Evolutionary conservation across 495 filamentous ascomycete genomes (phyloP), one percentile per base, ranked within the genome.

Genomic region (Aspergillus mulundensis): DNA sequence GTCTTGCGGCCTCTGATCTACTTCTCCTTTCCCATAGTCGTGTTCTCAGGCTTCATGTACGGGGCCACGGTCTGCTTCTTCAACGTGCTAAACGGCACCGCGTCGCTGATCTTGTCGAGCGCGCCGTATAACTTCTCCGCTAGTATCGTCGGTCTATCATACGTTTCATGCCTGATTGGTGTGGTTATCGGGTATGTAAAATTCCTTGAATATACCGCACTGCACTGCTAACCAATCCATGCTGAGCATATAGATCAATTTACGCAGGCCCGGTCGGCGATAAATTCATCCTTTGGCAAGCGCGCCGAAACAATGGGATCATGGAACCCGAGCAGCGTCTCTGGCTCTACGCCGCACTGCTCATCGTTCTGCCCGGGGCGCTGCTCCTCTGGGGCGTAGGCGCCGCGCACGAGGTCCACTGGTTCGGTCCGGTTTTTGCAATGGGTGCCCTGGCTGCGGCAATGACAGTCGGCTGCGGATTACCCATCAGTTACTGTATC

Each of bases 361-460:
- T 83, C 0, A 19, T 87, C 21, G 64, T 82, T 7, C 72, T 85
- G 6, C 84, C 84, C 0, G 67, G 32, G 12, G 65, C 0, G 80
- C 80, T 4, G 65, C 85, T 87, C 8, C 75, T 87, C 0, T 88
- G 83, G 82, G 84, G 85, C 14, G 82, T 87, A 5, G 84, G 85
- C 7, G 82, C 83, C 4, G 81, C 82, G 0, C 79, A 82, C 50
- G 59, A 73, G 7, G 67, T 85, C 3, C 81, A 83, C 51, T 84
- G 82, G 81, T 82, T 84, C 52, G 84, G 83, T 5, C 68, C 83
- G 3, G 70, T 85, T 1, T 75, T 87, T 32, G 83, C 82, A 1
- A 85, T 84, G 81, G 77, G 79, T 50, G 61, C 80, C 18, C 71
- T 85, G 1, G 80, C 80, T 0, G 71, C 81, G 50, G 77, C 77